A percentile compares a stretch with the other conserved stretches of the same genome.
phyloP scores from a whole-genome alignment of 2,329 filamentous ascomycete genomes.

The Colletotrichum higginsianum region DNA sequence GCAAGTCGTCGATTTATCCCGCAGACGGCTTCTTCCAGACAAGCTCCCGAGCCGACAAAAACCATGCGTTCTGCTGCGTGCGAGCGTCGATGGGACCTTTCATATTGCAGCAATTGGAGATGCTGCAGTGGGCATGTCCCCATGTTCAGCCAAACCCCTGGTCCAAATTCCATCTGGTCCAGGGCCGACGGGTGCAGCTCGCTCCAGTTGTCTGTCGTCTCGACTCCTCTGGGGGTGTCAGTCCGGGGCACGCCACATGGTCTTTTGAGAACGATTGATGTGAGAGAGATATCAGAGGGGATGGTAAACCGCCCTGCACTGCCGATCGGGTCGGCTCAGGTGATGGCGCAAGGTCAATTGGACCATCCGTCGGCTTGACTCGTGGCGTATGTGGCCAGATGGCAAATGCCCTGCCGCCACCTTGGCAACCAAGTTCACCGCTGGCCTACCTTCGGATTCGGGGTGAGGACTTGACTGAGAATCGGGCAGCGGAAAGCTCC shows the following conservation, averaged over 20 bases:
- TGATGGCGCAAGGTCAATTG: neutral
- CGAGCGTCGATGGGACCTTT: neutral
- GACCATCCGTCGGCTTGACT: neutral
- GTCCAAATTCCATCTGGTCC: neutral
- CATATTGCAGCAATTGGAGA: slow-evolving; percentile 16
- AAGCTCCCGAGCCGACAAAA: slow-evolving; percentile 12
- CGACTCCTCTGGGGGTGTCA: neutral
- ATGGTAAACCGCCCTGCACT: neutral
- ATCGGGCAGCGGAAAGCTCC: slow-evolving; percentile 28
- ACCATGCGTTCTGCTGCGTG: neutral
- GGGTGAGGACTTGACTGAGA: neutral
- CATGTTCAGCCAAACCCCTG: neutral
- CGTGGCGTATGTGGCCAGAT: neutral
- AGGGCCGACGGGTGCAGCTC: neutral
- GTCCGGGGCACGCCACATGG: neutral
- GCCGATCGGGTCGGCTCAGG: slow-evolving; percentile 6
- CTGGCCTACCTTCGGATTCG: neutral
- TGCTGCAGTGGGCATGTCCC: slow-evolving; percentile 2
- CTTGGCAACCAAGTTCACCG: slow-evolving; percentile 17
- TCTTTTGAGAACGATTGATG: neutral
- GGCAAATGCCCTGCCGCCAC: neutral
- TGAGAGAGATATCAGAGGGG: neutral
- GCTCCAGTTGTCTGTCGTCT: neutral
- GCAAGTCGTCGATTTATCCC: neutral
- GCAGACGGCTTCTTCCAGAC: neutral